Conservation (phyloP, 2,329 filamentous ascomycete genomes). For the Colletotrichum aenigma region DNA sequence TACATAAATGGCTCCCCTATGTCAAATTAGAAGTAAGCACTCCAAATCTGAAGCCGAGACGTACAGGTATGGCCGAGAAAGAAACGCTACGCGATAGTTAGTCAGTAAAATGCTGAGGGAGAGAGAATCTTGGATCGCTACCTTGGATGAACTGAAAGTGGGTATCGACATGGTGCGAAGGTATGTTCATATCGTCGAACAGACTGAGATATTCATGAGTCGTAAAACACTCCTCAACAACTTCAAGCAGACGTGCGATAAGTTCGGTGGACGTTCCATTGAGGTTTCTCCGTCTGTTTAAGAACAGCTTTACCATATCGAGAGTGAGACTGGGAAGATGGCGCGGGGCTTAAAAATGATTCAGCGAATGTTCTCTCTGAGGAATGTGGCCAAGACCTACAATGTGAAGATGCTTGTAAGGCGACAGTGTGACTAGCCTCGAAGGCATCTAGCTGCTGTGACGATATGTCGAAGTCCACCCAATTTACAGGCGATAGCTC, state of each 20-base stretch:
- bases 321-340: neutral
- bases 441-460: neutral
- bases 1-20: neutral
- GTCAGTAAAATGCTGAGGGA: neutral
- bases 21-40: neutral
- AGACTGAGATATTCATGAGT: neutral
- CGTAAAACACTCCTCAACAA: neutral
- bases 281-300: neutral
- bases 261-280: neutral
- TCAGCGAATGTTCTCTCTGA: neutral
- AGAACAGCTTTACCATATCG: neutral
- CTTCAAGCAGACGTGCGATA: neutral
- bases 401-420: neutral
- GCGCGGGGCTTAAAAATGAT: neutral
- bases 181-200: neutral
- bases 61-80: neutral
- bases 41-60: neutral
- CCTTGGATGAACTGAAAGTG: neutral
- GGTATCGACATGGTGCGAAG: neutral
- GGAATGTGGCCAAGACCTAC: neutral
- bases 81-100: neutral
- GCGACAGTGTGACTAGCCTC: neutral
- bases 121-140: neutral
- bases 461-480: neutral
- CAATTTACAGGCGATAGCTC: neutral